phyloP scores from a whole-genome alignment of 352 stramenopile genomes.

The Thalassiosira livingstoniorum region DNA sequence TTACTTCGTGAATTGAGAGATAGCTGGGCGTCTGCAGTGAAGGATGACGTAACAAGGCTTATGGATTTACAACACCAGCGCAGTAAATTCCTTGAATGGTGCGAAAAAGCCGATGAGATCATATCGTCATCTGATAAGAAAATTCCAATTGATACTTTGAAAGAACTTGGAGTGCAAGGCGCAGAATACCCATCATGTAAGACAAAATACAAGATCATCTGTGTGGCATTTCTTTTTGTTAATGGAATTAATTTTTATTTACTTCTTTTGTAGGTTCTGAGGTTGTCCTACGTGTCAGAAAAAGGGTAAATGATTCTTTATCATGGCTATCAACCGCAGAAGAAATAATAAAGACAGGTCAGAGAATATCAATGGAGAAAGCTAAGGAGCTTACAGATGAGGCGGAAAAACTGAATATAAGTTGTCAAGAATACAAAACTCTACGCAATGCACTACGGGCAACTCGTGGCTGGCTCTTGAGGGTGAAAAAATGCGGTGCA shows the following conservation, averaged over 20 bases:
- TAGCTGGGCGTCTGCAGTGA: constrained; percentile 65
- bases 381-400: constrained; percentile 69
- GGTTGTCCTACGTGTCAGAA: constrained; percentile 69
- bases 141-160: constrained; percentile 68
- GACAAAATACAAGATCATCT: too few relatives aligned
- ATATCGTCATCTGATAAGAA: constrained; percentile 71
- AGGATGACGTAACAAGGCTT: constrained; percentile 69
- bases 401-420: constrained; percentile 74
- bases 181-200: constrained; percentile 69
- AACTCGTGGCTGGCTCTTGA: constrained; percentile 69
- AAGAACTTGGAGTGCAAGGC: constrained; percentile 65
- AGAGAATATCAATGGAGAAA: constrained; percentile 71
- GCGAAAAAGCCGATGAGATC: constrained; percentile 61
- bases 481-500: constrained; percentile 70
- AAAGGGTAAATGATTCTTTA: constrained; percentile 51
- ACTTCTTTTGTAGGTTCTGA: constrained; percentile 59
- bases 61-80: constrained; percentile 63
- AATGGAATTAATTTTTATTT: too few relatives aligned
- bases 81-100: constrained; percentile 76
- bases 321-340: constrained; percentile 60
- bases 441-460: constrained; percentile 61
- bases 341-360: constrained; percentile 54
- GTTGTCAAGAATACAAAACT: constrained; percentile 67
- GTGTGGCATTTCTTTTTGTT: too few relatives aligned
- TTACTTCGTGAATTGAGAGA: constrained; percentile 55